A percentile compares a stretch with the other conserved stretches of the same genome.
phyloP scores from a whole-genome alignment of 305 asterid species.

The Caryopteris hybrid region DNA sequence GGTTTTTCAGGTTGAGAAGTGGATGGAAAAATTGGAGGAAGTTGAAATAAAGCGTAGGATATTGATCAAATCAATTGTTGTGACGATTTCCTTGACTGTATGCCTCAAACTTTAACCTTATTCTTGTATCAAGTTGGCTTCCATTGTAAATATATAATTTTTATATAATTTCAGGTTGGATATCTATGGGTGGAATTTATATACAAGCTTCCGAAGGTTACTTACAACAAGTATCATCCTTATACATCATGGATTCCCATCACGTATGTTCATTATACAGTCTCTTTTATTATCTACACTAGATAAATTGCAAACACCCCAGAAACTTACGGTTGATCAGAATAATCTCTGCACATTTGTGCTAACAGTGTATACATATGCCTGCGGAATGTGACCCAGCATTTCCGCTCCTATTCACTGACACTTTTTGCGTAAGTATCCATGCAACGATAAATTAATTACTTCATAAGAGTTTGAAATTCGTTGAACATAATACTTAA shows the following conservation, averaged over 20 bases:
- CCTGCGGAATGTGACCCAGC: constrained; percentile 74
- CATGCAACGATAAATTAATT: neutral
- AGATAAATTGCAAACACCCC: constrained; percentile 13
- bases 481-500: constrained; percentile 1
- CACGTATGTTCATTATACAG: constrained; percentile 39
- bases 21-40: constrained; percentile 96
- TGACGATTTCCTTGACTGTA: constrained; percentile 54
- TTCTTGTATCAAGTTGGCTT: constrained; percentile 19
- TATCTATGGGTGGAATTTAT: constrained; percentile 76
- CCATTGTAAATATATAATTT: neutral
- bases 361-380: constrained; percentile 66
- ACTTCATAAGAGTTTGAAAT: neutral
- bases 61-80: constrained; percentile 52
- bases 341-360: constrained; percentile 12
- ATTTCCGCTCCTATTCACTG: constrained; percentile 67
- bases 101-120: constrained; percentile 20
- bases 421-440: constrained; percentile 82
- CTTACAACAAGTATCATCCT: constrained; percentile 84
- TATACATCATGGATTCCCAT: constrained; percentile 97
- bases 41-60: constrained; percentile 65
- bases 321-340: neutral
- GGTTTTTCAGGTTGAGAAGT: constrained; percentile 66
- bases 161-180: constrained; percentile 48
- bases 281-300: neutral
- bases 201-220: constrained; percentile 79